Percentiles rank a stretch among this genome's conserved stretches.
Evolutionary conservation across 2,329 filamentous ascomycete genomes (phyloP).

Genomic region (Rutstroemia sydowiana): DNA sequence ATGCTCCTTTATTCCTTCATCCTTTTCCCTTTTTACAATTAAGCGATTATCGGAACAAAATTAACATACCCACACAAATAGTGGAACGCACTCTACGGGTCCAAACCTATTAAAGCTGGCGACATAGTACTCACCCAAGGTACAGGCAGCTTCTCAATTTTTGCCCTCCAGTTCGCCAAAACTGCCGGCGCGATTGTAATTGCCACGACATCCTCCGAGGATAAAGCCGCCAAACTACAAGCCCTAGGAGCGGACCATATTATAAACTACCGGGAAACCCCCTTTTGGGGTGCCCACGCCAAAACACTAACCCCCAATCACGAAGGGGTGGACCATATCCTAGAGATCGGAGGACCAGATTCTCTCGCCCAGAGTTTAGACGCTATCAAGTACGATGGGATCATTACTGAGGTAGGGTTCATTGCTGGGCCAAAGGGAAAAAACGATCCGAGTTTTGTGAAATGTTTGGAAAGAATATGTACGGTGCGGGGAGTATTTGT

Average conservation of each 20-base stretch:
- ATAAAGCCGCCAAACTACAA: conserved; percentile 33
- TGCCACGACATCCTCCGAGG: conserved; percentile 34
- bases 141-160: conserved; percentile 36
- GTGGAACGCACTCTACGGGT: conserved; percentile 52
- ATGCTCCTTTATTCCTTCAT: neutral
- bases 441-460: conserved; percentile 29
- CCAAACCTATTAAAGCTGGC: conserved; percentile 29
- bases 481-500: conserved; percentile 41
- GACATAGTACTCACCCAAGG: conserved; percentile 36
- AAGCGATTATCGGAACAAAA: neutral
- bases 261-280: conserved; percentile 37
- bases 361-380: conserved; percentile 36
- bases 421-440: conserved; percentile 25
- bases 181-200: conserved; percentile 36
- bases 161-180: conserved; percentile 35
- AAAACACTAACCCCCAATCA: conserved; percentile 31
- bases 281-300: conserved; percentile 35
- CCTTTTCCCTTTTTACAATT: no score
- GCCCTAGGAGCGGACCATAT: conserved; percentile 36
- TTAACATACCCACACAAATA: neutral
- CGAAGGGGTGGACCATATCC: conserved; percentile 35
- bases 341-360: conserved; percentile 37
- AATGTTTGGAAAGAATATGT: conserved; percentile 29
- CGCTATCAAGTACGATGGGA: conserved; percentile 35
- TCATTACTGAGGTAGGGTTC: conserved; percentile 35